Evolutionary conservation across 495 filamentous ascomycete species (phyloP), one percentile per base, ranked within the genome.

Genomic region (Penicillium parvum): DNA sequence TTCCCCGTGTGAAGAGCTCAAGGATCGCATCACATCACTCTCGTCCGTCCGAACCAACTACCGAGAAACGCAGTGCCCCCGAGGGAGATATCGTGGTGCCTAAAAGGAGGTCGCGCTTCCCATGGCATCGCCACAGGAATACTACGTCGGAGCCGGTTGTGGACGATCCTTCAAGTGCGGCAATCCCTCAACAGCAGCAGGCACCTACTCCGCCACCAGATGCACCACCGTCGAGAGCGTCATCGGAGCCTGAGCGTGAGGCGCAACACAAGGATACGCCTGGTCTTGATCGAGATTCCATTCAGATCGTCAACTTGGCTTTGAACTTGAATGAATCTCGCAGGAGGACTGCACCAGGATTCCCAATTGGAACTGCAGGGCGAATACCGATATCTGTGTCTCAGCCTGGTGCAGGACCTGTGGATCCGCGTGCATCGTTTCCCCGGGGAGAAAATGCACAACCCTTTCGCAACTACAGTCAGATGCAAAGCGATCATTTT

Each of bases 281-380:
- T 27, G 72, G 67, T 0, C 53, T 85, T 9, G 85, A 89, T 63
- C 67, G 77, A 12, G 88, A 96, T 51, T 82, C 88, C 15, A 73
- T 85, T 14, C 85, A 95, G 61, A 90, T 96, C 44, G 87, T 96
- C 26, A 89, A 85, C 53, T 82, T 96, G 63, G 90, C 90, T 2
- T 66, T 96, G 57, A 91, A 84, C 55, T 64, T 96, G 36, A 95
- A 85, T 66, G 87, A 95, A 57, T 90, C 86, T 22, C 74, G 90
- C 38, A 76, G 80, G 41, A 74, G 83, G 40, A 69, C 72, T 37
- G 37, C 55, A 15, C 49, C 68, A 26, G 77, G 78, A 14, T 68
- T 76, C 37, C 69, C 81, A 34, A 69, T 73, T 32, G 56, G 74
- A 3, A 76, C 80, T 12, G 67, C 53, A 17, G 72, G 72, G 12